Evolutionary conservation across 805 yeast genomes (phyloP).

Genomic region (Spathaspora gorwiae): DNA sequence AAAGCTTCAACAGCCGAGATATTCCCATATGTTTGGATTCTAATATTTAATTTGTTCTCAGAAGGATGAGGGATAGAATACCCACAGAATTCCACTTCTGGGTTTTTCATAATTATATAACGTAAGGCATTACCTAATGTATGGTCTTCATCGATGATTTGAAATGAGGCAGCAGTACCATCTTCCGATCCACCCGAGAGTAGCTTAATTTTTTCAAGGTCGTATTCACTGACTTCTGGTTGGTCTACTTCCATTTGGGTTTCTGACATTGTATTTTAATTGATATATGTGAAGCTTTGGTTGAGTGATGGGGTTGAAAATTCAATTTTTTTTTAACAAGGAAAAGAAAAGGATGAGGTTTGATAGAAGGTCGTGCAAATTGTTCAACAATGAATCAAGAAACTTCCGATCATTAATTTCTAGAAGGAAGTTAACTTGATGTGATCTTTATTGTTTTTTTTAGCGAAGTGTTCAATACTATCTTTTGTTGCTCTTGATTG

Average conservation of each 20-base stretch:
- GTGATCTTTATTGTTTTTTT: too few species aligned
- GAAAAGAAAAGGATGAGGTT: background rate
- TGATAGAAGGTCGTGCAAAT: background rate
- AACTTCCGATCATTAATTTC: too few species aligned
- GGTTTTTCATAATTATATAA: constrained; percentile 93
- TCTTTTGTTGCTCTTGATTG: too few species aligned
- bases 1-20: constrained; percentile 89
- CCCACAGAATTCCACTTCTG: constrained; percentile 97
- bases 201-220: constrained; percentile 54
- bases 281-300: background rate
- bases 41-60: constrained; percentile 79
- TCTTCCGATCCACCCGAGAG: constrained; percentile 90
- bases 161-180: constrained; percentile 92
- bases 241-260: constrained; percentile 18
- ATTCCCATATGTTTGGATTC: constrained; percentile 89
- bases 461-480: too few species aligned
- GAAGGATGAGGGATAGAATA: constrained; percentile 98
- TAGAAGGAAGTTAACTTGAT: too few species aligned
- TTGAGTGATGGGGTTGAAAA: background rate
- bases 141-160: constrained; percentile 90
- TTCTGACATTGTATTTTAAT: constrained; percentile 6
- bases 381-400: too few species aligned
- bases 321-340: too few species aligned
- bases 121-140: constrained; percentile 92
- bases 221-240: constrained; percentile 46